These are phyloP conservation scores for Trametes sanguinea DNA, from an alignment of 768 basidiomycete genomes.

Conservation along the genomic window DNA sequence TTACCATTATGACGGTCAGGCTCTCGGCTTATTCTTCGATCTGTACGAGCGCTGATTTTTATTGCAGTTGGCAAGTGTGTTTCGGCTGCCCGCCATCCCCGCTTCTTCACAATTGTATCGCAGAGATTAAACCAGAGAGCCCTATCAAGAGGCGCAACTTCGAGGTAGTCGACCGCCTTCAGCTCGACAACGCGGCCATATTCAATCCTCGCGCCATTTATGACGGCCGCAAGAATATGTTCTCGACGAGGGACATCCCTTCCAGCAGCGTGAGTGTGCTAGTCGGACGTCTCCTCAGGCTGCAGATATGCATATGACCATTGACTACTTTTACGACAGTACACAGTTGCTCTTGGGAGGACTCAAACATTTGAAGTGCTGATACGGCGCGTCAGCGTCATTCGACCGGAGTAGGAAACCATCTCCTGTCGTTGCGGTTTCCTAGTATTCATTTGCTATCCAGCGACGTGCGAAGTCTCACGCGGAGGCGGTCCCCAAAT, in stretches of 20 bases:
- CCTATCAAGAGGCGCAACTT: slow-evolving; percentile 5
- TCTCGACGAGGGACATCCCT: slow-evolving; percentile 1
- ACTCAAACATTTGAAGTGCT: slow-evolving; percentile 2
- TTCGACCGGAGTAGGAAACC: slow-evolving; percentile 10
- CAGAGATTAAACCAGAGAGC: slow-evolving; percentile 5
- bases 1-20: slow-evolving; percentile 27
- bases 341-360: slow-evolving; percentile 5
- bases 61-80: slow-evolving; percentile 13
- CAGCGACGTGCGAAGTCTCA: slow-evolving; percentile 15
- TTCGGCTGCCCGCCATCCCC: neutral
- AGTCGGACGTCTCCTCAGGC: neutral
- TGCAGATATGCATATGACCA: neutral
- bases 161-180: slow-evolving; percentile 18
- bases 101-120: neutral
- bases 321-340: neutral
- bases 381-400: slow-evolving; percentile 14
- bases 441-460: neutral
- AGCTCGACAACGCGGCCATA: slow-evolving; percentile 4
- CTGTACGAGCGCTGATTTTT: neutral
- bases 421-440: neutral
- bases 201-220: slow-evolving; percentile 22
- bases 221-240: slow-evolving; percentile 24
- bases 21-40: neutral
- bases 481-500: neutral
- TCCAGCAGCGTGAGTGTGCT: slow-evolving; percentile 4